A percentile compares a stretch with the other conserved stretches of the same genome.
Evolutionary conservation across 495 filamentous ascomycete species (phyloP).

Genomic region (Chaetomium cochliodes): DNA sequence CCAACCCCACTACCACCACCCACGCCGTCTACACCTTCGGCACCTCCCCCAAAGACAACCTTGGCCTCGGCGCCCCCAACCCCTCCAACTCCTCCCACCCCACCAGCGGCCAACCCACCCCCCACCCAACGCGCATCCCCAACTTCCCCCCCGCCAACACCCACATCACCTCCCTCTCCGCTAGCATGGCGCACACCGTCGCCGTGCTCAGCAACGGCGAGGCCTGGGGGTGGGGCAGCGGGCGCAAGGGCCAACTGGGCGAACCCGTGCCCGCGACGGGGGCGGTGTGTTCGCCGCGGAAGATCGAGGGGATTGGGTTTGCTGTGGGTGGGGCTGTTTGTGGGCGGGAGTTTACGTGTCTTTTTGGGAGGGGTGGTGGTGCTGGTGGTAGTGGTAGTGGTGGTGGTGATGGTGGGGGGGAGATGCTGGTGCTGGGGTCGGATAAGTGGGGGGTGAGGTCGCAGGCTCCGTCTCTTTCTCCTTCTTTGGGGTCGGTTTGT

Average conservation of each 20-base stretch:
- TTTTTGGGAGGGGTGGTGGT: slow-evolving; percentile 56
- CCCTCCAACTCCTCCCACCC: no score
- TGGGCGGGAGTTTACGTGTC: slow-evolving; percentile 77
- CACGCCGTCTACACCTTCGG: slow-evolving; percentile 60
- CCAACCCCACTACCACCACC: background rate
- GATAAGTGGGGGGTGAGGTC: slow-evolving; percentile 66
- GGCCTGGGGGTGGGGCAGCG: slow-evolving; percentile 85
- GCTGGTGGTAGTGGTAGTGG: no score
- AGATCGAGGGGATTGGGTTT: slow-evolving; percentile 57
- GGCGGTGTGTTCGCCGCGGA: slow-evolving; percentile 57
- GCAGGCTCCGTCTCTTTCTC: slow-evolving; percentile 37
- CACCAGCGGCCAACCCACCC: no score
- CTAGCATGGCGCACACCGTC: slow-evolving; percentile 75
- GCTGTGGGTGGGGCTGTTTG: slow-evolving; percentile 62
- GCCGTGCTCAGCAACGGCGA: slow-evolving; percentile 70
- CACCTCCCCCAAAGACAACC: slow-evolving; percentile 64
- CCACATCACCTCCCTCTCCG: slow-evolving; percentile 57
- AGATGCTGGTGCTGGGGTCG: slow-evolving; percentile 62
- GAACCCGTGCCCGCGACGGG: slow-evolving; percentile 36
- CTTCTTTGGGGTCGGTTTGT: background rate
- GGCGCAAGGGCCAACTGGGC: slow-evolving; percentile 81
- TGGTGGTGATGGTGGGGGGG: slow-evolving; percentile 44
- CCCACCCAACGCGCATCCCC: slow-evolving; percentile 40
- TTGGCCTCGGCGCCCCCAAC: slow-evolving; percentile 41
- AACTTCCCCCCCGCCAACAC: slow-evolving; percentile 60